Conservation (phyloP, 306 rosid species). For the Cicer judaicum region DNA sequence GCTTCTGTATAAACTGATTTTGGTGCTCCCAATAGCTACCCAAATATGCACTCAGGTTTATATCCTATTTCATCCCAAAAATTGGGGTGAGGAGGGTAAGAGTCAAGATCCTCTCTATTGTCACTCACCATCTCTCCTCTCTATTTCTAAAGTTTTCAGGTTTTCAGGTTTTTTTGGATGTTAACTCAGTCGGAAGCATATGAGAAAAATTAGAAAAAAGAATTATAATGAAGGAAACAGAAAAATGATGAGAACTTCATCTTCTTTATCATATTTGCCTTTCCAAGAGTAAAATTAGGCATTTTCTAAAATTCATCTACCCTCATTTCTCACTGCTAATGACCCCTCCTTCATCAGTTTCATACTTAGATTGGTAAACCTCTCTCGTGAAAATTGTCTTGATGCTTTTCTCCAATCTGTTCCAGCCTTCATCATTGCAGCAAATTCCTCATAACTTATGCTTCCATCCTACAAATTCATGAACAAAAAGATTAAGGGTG, state of each 20-base stretch:
- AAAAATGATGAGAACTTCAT: constrained; percentile 36
- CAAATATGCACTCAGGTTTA: constrained; percentile 22
- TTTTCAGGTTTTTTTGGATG: too few species aligned
- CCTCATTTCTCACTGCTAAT: constrained; percentile 43
- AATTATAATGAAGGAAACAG: constrained; percentile 40
- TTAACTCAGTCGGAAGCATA: background rate
- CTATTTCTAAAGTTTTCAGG: too few species aligned
- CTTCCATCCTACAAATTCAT: constrained; percentile 74
- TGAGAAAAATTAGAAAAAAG: constrained; percentile 37
- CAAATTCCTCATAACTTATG: constrained; percentile 88
- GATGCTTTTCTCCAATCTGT: constrained; percentile 98
- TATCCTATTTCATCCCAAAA: constrained; percentile 47
- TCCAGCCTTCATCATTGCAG: constrained; percentile 90
- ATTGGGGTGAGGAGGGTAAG: constrained; percentile 21
- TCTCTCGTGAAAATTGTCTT: constrained; percentile 91
- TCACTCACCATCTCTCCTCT: too few species aligned
- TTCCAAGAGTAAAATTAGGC: constrained; percentile 31
- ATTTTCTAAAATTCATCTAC: constrained; percentile 47
- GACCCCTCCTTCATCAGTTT: constrained; percentile 78
- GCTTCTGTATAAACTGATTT: background rate
- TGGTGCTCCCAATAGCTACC: background rate
- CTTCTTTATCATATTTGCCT: constrained; percentile 37
- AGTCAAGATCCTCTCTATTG: too few species aligned
- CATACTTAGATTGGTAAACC: constrained; percentile 76
- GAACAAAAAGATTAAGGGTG: constrained; percentile 6